Conservation (phyloP, 176 grass and related monocot genomes). For the Coix lacrymajobi region DNA sequence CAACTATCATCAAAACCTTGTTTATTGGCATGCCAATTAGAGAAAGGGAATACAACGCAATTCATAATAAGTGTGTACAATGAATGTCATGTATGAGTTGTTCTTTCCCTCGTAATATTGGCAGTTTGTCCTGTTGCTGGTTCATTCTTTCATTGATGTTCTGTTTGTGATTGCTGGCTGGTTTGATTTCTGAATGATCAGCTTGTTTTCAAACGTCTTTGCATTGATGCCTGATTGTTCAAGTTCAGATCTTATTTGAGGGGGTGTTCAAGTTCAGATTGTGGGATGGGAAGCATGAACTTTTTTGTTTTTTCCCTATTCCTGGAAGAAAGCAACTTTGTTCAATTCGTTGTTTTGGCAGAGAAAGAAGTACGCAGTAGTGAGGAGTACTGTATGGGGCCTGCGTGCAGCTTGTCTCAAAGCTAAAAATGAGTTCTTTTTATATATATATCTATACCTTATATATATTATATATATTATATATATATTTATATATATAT, state of each 20-base stretch:
- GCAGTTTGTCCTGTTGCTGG: background rate
- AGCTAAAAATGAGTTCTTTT: background rate
- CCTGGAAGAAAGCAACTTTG: conserved; percentile 14
- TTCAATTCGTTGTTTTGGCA: conserved; percentile 13
- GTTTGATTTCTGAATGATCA: background rate
- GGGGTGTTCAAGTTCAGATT: background rate
- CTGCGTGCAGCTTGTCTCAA: background rate
- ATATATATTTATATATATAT: no score
- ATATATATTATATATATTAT: no score
- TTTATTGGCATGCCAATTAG: conserved; percentile 33
- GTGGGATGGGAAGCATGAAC: conserved; percentile 1
- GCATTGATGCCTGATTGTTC: conserved; percentile 18
- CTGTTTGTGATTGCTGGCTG: background rate
- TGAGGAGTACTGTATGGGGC: background rate
- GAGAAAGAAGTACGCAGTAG: conserved; percentile 11
- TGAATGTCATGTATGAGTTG: background rate
- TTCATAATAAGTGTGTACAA: conserved; percentile 39
- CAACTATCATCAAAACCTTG: background rate
- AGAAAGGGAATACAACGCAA: background rate
- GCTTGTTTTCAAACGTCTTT: background rate
- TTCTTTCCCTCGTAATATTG: conserved; percentile 16
- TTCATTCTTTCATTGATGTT: background rate
- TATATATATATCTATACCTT: no score
- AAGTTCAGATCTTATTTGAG: background rate
- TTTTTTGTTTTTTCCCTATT: background rate